Conservation (phyloP, 768 basidiomycete species). For the Crucibulum laeve region DNA sequence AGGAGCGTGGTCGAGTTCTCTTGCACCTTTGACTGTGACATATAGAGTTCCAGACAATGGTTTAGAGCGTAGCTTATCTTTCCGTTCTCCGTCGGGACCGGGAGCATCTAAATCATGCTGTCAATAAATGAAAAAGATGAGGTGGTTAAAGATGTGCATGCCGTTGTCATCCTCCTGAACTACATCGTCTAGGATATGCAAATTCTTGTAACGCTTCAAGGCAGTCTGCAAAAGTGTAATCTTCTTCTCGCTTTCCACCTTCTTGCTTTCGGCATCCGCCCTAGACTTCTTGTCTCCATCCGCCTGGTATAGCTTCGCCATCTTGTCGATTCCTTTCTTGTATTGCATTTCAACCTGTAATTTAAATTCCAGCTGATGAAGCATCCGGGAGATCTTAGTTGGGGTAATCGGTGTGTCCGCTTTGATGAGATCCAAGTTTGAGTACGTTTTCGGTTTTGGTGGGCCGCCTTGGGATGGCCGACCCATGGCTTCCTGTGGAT, state of each 20-base stretch:
- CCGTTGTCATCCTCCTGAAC: constrained; percentile 82
- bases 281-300: constrained; percentile 97
- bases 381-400: constrained; percentile 95
- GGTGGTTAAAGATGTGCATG: constrained; percentile 18
- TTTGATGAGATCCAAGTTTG: constrained; percentile 91
- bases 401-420: constrained; percentile 96
- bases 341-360: constrained; percentile 97
- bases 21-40: constrained; percentile 83
- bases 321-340: constrained; percentile 97
- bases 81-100: constrained; percentile 77
- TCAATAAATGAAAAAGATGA: constrained; percentile 1
- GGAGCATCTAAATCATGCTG: constrained; percentile 30
- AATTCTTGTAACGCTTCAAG: constrained; percentile 92
- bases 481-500: constrained; percentile 33
- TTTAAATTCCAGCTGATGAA: constrained; percentile 99
- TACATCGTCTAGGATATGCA: constrained; percentile 88
- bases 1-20: constrained; percentile 94
- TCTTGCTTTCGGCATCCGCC: constrained; percentile 90
- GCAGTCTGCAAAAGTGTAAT: constrained; percentile 90
- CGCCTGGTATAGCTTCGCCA: constrained; percentile 93
- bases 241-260: constrained; percentile 93
- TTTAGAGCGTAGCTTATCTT: constrained; percentile 90
- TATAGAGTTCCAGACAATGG: constrained; percentile 90
- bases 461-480: constrained; percentile 30
- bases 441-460: constrained; percentile 62